These are phyloP conservation scores for Phialemoniopsis sp. DNA, from an alignment of 2,329 filamentous ascomycete species.

Conservation along the genomic window DNA sequence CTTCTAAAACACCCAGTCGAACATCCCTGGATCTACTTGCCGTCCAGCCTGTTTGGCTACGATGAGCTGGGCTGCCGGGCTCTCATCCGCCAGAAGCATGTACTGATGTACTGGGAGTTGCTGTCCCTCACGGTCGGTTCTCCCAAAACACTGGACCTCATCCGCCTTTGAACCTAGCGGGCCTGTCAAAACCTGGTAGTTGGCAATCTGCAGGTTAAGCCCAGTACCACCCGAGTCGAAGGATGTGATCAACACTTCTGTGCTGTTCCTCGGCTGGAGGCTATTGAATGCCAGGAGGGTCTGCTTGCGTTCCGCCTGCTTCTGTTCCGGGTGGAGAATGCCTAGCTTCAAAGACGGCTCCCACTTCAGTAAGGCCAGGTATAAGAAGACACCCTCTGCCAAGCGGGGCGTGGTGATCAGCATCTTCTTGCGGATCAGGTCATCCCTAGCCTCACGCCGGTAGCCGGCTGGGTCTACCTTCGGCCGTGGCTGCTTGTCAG, in stretches of 20 bases:
- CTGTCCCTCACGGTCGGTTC: slow-evolving; percentile 1
- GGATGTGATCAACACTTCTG: slow-evolving; percentile 9
- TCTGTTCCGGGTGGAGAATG: slow-evolving; percentile 12
- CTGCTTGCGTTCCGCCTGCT: slow-evolving; percentile 9
- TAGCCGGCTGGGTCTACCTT: background rate
- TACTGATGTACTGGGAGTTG: slow-evolving; percentile 11
- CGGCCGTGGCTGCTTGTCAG: slow-evolving; percentile 6
- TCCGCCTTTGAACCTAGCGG: slow-evolving; percentile 8
- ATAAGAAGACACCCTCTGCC: slow-evolving; percentile 15
- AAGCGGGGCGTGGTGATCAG: slow-evolving; percentile 14
- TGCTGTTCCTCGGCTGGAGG: background rate
- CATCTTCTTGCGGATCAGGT: slow-evolving; percentile 12
- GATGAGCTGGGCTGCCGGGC: slow-evolving; percentile 13
- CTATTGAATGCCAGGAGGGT: slow-evolving; percentile 10
- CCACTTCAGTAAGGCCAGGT: slow-evolving; percentile 10
- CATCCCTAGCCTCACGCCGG: background rate
- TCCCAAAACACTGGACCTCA: slow-evolving; percentile 1
- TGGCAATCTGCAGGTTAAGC: slow-evolving; percentile 12
- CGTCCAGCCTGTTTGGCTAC: slow-evolving; percentile 13
- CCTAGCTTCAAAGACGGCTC: slow-evolving; percentile 6
- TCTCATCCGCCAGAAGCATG: slow-evolving; percentile 14
- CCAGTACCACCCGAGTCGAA: slow-evolving; percentile 14
- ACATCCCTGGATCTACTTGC: background rate
- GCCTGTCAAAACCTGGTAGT: slow-evolving; percentile 15
- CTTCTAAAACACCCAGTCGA: too few relatives aligned